phyloP scores from a whole-genome alignment of 441 rosid genomes.

The Jatropha podagrica region DNA sequence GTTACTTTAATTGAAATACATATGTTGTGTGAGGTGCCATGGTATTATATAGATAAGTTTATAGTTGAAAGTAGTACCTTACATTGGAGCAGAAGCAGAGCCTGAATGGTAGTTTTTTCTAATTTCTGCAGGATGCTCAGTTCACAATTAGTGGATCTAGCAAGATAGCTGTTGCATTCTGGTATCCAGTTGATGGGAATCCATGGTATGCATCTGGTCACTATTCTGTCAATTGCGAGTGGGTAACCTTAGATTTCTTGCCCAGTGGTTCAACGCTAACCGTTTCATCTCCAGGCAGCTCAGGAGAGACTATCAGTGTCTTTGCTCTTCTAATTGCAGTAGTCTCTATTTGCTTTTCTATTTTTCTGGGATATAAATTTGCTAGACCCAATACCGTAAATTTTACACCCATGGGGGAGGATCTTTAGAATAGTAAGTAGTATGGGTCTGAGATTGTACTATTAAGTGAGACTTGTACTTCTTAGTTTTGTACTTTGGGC shows the following conservation, averaged over 20 bases:
- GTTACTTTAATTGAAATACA: neutral
- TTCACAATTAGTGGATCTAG: conserved; percentile 65
- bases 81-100: neutral
- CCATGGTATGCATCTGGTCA: conserved; percentile 92
- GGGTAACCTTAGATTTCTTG: conserved; percentile 69
- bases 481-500: conserved; percentile 31
- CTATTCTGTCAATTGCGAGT: conserved; percentile 73
- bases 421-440: conserved; percentile 33
- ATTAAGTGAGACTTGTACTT: conserved; percentile 33
- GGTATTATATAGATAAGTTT: neutral
- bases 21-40: neutral
- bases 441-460: conserved; percentile 29
- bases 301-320: conserved; percentile 52
- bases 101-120: conserved; percentile 1
- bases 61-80: conserved; percentile 28
- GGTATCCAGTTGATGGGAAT: conserved; percentile 82
- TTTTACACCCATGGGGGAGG: conserved; percentile 47
- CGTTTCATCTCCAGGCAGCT: conserved; percentile 36
- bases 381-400: conserved; percentile 31
- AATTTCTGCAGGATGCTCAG: conserved; percentile 72
- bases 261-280: conserved; percentile 38
- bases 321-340: conserved; percentile 67
- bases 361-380: conserved; percentile 53
- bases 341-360: conserved; percentile 52
- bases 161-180: conserved; percentile 87